These are phyloP conservation scores for Barbatosphaeria neglecta DNA, from an alignment of 495 filamentous ascomycete species.

Conservation along the genomic window DNA sequence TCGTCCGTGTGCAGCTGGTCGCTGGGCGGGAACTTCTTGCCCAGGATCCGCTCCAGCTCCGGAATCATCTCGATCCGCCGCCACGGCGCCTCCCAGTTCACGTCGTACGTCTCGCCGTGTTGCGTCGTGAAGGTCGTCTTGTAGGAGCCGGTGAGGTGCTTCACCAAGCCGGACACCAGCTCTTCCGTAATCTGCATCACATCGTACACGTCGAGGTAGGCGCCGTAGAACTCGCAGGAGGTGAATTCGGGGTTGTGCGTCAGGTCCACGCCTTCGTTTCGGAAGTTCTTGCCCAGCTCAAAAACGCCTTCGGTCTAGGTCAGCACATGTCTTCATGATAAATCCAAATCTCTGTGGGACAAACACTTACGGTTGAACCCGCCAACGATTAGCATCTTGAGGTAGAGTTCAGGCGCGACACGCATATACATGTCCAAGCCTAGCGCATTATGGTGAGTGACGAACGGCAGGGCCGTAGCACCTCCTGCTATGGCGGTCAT, in stretches of 20 bases:
- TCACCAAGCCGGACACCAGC: constrained; percentile 82
- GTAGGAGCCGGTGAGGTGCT: constrained; percentile 75
- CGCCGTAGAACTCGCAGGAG: constrained; percentile 93
- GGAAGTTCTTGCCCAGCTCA: constrained; percentile 86
- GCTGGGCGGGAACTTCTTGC: constrained; percentile 84
- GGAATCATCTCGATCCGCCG: constrained; percentile 93
- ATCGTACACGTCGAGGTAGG: constrained; percentile 87
- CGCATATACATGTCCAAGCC: constrained; percentile 86
- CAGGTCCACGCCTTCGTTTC: constrained; percentile 88
- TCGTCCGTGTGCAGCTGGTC: constrained; percentile 82
- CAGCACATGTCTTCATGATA: too few relatives aligned
- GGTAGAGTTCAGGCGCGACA: constrained; percentile 85
- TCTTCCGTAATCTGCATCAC: constrained; percentile 91
- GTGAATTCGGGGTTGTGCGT: constrained; percentile 98
- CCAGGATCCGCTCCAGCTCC: constrained; percentile 75
- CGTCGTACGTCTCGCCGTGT: constrained; percentile 67
- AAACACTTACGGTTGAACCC: constrained; percentile 82
- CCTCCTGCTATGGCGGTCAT: constrained; percentile 94
- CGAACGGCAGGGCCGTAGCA: constrained; percentile 90
- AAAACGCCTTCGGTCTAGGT: too few relatives aligned
- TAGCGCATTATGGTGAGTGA: constrained; percentile 88
- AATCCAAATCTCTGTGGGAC: constrained; percentile 15
- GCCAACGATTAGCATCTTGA: constrained; percentile 84
- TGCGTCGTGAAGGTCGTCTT: constrained; percentile 73
- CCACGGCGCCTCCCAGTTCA: constrained; percentile 97